These are phyloP conservation scores for Aristolochia contorta DNA, from an alignment of 164 flowering plant species.

Conservation along the genomic window DNA sequence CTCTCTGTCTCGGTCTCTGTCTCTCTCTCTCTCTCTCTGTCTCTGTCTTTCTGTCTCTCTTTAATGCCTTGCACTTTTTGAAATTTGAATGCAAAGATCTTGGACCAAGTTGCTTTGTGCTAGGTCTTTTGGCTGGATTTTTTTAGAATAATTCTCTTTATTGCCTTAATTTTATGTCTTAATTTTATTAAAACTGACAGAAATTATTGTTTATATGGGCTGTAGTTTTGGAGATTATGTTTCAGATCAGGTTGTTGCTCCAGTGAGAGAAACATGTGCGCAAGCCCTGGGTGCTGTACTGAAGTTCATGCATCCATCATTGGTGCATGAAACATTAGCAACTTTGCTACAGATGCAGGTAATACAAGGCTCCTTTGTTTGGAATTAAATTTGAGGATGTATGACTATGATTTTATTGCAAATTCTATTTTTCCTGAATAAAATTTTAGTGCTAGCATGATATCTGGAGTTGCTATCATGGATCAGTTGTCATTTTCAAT, in stretches of 20 bases:
- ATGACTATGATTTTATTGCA: neutral
- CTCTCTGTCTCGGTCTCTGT: too few species aligned
- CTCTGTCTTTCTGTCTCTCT: neutral
- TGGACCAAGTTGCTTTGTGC: too few species aligned
- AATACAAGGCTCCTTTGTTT: conserved; percentile 9
- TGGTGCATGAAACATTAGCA: conserved; percentile 71
- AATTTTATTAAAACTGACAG: neutral
- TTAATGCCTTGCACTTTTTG: neutral
- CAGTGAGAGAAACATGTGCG: conserved; percentile 98
- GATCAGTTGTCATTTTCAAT: too few species aligned
- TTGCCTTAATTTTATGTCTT: neutral
- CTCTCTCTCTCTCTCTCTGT: too few species aligned
- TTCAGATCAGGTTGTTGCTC: conserved; percentile 99
- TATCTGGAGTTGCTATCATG: too few species aligned
- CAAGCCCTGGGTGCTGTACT: conserved; percentile 94
- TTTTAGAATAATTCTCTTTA: too few species aligned
- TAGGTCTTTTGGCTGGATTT: too few species aligned
- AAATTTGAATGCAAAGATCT: too few species aligned
- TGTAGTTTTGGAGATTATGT: conserved; percentile 97
- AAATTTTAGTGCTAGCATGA: too few species aligned
- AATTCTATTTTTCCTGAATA: too few species aligned
- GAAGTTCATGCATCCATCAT: conserved; percentile 81
- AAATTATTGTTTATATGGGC: conserved; percentile 1
- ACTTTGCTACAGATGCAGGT: conserved; percentile 97
- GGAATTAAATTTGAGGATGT: neutral